A percentile compares a stretch with the other conserved stretches of the same genome.
These are phyloP conservation scores for Lophiostoma macrostomum DNA, from an alignment of 495 filamentous ascomycete species.

Conservation along the genomic window DNA sequence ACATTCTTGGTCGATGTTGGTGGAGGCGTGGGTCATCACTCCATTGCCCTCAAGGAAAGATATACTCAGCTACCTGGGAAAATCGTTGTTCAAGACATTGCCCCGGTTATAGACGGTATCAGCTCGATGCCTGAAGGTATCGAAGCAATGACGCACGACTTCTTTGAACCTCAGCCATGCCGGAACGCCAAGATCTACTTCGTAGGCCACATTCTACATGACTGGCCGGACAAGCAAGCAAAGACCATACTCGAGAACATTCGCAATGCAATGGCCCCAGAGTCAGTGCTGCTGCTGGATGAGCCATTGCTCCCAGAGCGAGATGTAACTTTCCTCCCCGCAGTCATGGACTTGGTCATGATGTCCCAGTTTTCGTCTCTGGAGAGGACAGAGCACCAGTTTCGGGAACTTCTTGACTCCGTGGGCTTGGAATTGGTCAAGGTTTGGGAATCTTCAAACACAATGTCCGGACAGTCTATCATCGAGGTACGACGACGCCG, in stretches of 20 bases:
- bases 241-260: slow-evolving; percentile 40
- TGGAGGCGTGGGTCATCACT: slow-evolving; percentile 9
- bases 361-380: too few relatives aligned
- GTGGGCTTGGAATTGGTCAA: too few relatives aligned
- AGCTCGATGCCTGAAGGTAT: slow-evolving; percentile 1
- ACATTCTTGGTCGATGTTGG: slow-evolving; percentile 11
- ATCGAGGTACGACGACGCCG: too few relatives aligned
- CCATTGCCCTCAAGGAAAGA: background rate
- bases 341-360: slow-evolving; percentile 1
- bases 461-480: too few relatives aligned
- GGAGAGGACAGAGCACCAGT: too few relatives aligned
- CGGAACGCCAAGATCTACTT: slow-evolving; percentile 46
- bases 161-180: slow-evolving; percentile 13
- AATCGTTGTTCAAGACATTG: slow-evolving; percentile 9
- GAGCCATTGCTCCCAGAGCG: slow-evolving; percentile 43
- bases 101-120: slow-evolving; percentile 1
- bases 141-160: slow-evolving; percentile 2
- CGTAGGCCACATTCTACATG: slow-evolving; percentile 44
- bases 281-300: slow-evolving; percentile 44
- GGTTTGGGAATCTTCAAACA: too few relatives aligned
- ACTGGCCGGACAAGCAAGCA: slow-evolving; percentile 40
- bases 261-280: slow-evolving; percentile 36
- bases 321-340: background rate
- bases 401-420: too few relatives aligned
- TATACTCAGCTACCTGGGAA: background rate